Conservation (phyloP, 495 filamentous ascomycete genomes). For the Talaromyces wortmannii region DNA sequence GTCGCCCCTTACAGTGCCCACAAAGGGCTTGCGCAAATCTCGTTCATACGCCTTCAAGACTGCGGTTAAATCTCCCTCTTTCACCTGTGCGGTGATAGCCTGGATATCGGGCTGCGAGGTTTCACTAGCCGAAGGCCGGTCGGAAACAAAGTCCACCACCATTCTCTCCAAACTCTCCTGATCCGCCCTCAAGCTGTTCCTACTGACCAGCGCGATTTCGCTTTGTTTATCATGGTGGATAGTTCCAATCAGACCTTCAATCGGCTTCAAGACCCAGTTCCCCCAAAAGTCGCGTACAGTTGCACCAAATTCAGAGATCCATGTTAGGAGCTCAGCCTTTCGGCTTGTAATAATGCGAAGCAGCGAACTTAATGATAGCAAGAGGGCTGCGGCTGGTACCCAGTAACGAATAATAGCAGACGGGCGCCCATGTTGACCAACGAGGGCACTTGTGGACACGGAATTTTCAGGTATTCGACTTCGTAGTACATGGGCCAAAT, state of each 20-base stretch:
- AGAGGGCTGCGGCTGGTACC: slow-evolving; percentile 55
- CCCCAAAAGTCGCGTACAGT: slow-evolving; percentile 85
- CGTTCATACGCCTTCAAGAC: slow-evolving; percentile 85
- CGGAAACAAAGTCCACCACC: slow-evolving; percentile 90
- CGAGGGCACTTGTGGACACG: slow-evolving; percentile 35
- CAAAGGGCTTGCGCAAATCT: slow-evolving; percentile 72
- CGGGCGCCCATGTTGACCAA: slow-evolving; percentile 63
- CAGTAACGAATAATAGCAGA: slow-evolving; percentile 77
- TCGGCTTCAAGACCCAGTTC: slow-evolving; percentile 90
- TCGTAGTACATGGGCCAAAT: slow-evolving; percentile 59
- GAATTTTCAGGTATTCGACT: slow-evolving; percentile 54
- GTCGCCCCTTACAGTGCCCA: slow-evolving; percentile 74
- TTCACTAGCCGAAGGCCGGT: slow-evolving; percentile 55
- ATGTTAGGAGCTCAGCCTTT: slow-evolving; percentile 64
- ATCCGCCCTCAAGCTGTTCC: slow-evolving; percentile 80
- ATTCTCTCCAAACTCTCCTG: slow-evolving; percentile 89
- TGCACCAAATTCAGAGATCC: slow-evolving; percentile 66
- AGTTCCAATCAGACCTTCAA: slow-evolving; percentile 75
- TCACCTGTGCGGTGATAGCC: slow-evolving; percentile 67
- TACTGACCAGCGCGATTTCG: slow-evolving; percentile 94
- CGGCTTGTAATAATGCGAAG: slow-evolving; percentile 66
- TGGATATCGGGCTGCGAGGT: slow-evolving; percentile 49
- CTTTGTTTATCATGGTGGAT: slow-evolving; percentile 86
- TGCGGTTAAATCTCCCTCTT: slow-evolving; percentile 87
- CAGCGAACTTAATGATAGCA: slow-evolving; percentile 75